phyloP scores from a whole-genome alignment of 208 protist genomes.

The Leptomonas pyrrhocoris region DNA sequence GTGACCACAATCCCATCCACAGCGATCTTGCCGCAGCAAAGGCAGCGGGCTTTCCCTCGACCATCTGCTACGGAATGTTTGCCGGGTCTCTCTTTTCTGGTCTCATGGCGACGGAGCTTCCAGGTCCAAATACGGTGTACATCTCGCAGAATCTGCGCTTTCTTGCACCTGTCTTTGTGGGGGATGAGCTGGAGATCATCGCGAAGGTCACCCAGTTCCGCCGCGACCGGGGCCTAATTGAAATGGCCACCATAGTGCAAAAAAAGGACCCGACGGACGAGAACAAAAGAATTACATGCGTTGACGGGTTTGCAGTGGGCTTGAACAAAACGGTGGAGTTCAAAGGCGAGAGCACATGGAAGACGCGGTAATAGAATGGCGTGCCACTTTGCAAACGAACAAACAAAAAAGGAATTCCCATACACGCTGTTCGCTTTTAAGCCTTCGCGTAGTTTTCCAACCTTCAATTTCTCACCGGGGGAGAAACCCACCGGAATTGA shows the following conservation, averaged over 20 bases:
- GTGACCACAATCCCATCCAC: constrained; percentile 90
- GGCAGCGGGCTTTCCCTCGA: constrained; percentile 72
- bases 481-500: too few species aligned
- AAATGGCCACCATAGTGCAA: constrained; percentile 68
- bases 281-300: constrained; percentile 46
- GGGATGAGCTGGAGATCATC: constrained; percentile 75
- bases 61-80: constrained; percentile 88
- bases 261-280: constrained; percentile 51
- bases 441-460: too few species aligned
- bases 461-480: too few species aligned
- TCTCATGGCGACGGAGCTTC: constrained; percentile 80
- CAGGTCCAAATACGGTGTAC: constrained; percentile 86
- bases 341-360: constrained; percentile 77
- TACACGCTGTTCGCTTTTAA: too few species aligned
- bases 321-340: constrained; percentile 77
- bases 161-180: constrained; percentile 73
- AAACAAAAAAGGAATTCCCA: too few species aligned
- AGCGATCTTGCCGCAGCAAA: constrained; percentile 59
- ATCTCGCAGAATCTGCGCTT: constrained; percentile 86
- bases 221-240: constrained; percentile 62
- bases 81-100: constrained; percentile 86
- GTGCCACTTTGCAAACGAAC: not conserved
- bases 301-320: constrained; percentile 76
- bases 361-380: not conserved
- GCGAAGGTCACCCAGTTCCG: constrained; percentile 77